These are phyloP conservation scores for Besnoitia besnoiti DNA, from an alignment of 169 alveolate species.

Conservation along the genomic window DNA sequence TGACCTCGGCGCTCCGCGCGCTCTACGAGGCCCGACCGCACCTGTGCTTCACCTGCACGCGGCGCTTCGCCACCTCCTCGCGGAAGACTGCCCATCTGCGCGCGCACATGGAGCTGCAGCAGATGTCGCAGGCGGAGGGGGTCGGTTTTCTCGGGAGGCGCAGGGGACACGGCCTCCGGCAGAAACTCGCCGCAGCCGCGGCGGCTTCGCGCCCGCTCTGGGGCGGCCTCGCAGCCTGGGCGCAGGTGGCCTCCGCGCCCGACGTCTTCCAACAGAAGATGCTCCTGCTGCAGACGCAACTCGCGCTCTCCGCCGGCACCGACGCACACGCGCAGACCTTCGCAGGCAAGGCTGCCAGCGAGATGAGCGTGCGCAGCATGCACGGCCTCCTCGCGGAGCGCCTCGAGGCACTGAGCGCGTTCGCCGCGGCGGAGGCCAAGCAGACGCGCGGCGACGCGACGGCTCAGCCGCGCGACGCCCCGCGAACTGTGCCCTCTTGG, in stretches of 20 bases:
- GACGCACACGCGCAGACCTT: not conserved
- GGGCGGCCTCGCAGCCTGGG: not conserved
- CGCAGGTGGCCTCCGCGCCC: not conserved
- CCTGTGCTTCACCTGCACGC: constrained; percentile 2
- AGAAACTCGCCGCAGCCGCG: not conserved
- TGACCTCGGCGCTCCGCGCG: not conserved
- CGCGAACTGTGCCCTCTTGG: not conserved
- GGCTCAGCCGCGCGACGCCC: not conserved
- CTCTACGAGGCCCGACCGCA: not conserved
- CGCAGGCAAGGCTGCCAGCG: not conserved
- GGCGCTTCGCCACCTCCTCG: not conserved
- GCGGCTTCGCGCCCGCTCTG: not conserved
- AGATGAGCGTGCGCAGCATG: not conserved
- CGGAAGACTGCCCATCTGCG: constrained; percentile 3
- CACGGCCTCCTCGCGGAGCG: not conserved
- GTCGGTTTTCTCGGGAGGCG: not conserved
- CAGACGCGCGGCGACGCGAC: not conserved
- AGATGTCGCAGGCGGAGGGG: not conserved
- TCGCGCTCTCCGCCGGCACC: not conserved
- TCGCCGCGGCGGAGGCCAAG: not conserved
- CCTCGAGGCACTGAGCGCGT: not conserved
- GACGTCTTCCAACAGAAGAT: not conserved
- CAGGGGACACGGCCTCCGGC: not conserved
- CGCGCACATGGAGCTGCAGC: not conserved
- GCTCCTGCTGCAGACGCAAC: not conserved